Conservation (phyloP, 352 stramenopile genomes). For the Salisapilia sapeloensis region DNA sequence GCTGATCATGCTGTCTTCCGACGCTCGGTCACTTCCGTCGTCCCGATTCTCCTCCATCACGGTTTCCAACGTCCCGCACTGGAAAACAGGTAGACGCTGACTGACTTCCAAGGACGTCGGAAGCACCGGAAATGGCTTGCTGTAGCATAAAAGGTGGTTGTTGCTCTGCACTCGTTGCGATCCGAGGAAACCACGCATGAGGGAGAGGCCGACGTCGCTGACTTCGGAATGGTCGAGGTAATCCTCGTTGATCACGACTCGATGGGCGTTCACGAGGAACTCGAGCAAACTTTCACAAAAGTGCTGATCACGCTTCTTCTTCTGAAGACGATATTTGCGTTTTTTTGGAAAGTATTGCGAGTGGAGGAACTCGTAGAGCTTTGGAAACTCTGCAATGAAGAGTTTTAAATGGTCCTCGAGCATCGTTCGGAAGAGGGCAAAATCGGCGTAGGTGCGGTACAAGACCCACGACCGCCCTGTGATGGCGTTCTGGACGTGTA, state of each 20-base stretch:
- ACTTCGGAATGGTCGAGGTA: slow-evolving; percentile 38
- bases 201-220: slow-evolving; percentile 36
- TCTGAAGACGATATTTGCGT: slow-evolving; percentile 35
- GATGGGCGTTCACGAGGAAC: slow-evolving; percentile 39
- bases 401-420: slow-evolving; percentile 32
- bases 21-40: slow-evolving; percentile 9
- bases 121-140: slow-evolving; percentile 28
- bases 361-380: slow-evolving; percentile 15
- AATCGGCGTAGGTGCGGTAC: slow-evolving; percentile 47
- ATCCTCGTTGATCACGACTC: slow-evolving; percentile 38
- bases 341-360: slow-evolving; percentile 60
- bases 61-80: slow-evolving; percentile 38
- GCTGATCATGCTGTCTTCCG: too few relatives aligned
- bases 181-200: slow-evolving; percentile 49
- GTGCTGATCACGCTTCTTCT: slow-evolving; percentile 34
- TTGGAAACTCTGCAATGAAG: slow-evolving; percentile 30
- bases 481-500: slow-evolving; percentile 59
- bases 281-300: slow-evolving; percentile 46
- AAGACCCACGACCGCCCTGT: slow-evolving; percentile 53
- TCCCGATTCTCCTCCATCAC: slow-evolving; percentile 26
- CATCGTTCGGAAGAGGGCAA: slow-evolving; percentile 32
- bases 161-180: slow-evolving; percentile 32
- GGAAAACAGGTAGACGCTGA: slow-evolving; percentile 30
- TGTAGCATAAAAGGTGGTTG: slow-evolving; percentile 36
- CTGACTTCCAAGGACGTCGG: slow-evolving; percentile 19